A percentile compares a stretch with the other conserved stretches of the same genome.
Evolutionary conservation across 768 basidiomycete species (phyloP).

Genomic region (Russula sp.): DNA sequence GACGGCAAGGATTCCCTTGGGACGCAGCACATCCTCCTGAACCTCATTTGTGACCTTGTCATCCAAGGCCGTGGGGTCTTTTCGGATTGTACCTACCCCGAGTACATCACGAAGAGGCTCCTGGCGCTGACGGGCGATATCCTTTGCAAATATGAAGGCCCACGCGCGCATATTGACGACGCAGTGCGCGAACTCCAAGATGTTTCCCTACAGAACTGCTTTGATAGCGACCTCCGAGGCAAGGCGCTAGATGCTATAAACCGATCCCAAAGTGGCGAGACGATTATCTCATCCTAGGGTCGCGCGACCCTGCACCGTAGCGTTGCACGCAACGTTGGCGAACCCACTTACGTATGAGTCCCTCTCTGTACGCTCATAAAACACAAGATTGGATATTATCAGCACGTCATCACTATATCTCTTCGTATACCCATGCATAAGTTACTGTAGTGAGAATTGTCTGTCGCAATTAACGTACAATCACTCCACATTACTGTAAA

Average conservation of each 20-base stretch:
- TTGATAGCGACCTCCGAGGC: neutral
- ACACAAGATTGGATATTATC: too few relatives aligned
- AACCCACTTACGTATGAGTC: neutral
- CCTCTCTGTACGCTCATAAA: too few relatives aligned
- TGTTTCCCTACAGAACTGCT: neutral
- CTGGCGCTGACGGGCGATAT: neutral
- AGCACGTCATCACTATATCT: neutral
- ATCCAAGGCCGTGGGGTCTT: neutral
- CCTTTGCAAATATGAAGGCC: neutral
- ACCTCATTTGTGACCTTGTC: slow-evolving; percentile 7
- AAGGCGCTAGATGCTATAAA: neutral
- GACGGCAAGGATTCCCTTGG: neutral
- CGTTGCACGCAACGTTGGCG: too few relatives aligned
- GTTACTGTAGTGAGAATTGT: neutral
- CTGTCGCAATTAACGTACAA: neutral
- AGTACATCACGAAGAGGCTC: neutral
- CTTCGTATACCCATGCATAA: neutral
- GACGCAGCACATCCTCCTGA: neutral
- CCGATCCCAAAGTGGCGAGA: neutral
- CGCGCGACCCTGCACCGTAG: too few relatives aligned
- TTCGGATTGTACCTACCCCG: neutral
- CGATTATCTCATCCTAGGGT: neutral
- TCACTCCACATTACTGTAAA: neutral
- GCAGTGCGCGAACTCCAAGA: neutral
- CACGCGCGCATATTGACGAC: neutral